These are phyloP conservation scores for Brasilioporus rufonigricans DNA, from an alignment of 768 basidiomycete genomes.

Conservation along the genomic window DNA sequence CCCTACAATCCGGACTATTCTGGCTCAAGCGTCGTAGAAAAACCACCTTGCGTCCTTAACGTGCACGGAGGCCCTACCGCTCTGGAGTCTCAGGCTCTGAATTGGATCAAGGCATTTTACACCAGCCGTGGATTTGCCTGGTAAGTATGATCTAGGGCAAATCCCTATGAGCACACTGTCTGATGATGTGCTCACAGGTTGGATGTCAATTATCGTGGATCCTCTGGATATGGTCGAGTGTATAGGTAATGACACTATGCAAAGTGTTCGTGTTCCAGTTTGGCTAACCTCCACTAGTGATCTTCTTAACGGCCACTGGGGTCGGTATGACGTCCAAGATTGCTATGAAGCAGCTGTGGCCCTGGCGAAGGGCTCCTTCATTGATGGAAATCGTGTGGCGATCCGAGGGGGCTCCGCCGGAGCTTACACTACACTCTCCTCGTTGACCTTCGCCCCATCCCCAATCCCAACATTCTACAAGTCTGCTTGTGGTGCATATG, in stretches of 20 bases:
- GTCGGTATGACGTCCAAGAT: constrained; percentile 66
- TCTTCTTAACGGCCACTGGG: constrained; percentile 65
- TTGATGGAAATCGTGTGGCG: constrained; percentile 59
- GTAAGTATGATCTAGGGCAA: constrained; percentile 32
- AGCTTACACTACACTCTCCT: constrained; percentile 62
- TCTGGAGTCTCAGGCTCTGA: constrained; percentile 42
- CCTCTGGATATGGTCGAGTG: constrained; percentile 66
- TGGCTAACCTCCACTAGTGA: constrained; percentile 30
- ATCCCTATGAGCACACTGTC: neutral
- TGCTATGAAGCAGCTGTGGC: constrained; percentile 38
- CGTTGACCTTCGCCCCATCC: constrained; percentile 49
- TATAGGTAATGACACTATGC: constrained; percentile 43
- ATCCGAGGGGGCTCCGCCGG: constrained; percentile 74
- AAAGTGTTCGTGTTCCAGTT: neutral
- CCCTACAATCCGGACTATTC: constrained; percentile 60
- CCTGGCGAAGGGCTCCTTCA: constrained; percentile 37
- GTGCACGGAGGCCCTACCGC: constrained; percentile 38
- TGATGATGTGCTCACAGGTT: constrained; percentile 40
- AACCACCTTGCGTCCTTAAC: constrained; percentile 61
- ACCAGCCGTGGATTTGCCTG: constrained; percentile 72
- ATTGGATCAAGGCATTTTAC: constrained; percentile 57
- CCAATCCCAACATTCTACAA: constrained; percentile 48
- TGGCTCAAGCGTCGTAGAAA: constrained; percentile 42
- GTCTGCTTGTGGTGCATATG: constrained; percentile 58
- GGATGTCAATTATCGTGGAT: constrained; percentile 76